phyloP scores from a whole-genome alignment of 176 grass and related monocot species.

The Leersia perrieri region DNA sequence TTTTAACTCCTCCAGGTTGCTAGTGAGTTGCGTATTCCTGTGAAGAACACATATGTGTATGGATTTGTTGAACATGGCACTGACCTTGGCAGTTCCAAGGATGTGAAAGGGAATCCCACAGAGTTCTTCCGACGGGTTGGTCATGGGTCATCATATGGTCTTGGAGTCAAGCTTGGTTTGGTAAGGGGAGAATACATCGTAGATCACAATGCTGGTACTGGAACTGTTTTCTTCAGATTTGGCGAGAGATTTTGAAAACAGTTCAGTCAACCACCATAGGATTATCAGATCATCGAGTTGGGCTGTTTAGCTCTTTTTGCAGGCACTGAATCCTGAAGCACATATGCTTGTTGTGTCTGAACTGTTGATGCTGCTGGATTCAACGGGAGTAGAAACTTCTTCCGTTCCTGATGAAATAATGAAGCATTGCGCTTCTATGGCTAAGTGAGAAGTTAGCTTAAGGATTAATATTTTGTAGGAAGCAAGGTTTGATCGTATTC shows the following conservation, averaged over 20 bases:
- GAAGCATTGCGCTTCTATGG: slow-evolving; percentile 22
- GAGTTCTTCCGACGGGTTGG: slow-evolving; percentile 84
- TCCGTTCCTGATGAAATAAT: slow-evolving; percentile 36
- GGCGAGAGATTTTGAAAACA: slow-evolving; percentile 82
- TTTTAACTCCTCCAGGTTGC: slow-evolving; percentile 59
- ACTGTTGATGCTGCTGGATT: not conserved
- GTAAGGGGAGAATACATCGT: slow-evolving; percentile 91
- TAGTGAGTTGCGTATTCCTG: slow-evolving; percentile 69
- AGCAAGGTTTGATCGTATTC: slow-evolving; percentile 4
- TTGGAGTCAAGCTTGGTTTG: slow-evolving; percentile 86
- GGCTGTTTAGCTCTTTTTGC: not conserved
- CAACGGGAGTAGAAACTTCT: not conserved
- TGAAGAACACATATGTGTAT: slow-evolving; percentile 83
- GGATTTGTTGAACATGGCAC: slow-evolving; percentile 85
- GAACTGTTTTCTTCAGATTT: slow-evolving; percentile 87
- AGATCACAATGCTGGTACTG: slow-evolving; percentile 84
- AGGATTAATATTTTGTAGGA: slow-evolving; percentile 27
- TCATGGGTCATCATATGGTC: slow-evolving; percentile 90
- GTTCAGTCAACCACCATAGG: not conserved
- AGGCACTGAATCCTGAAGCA: not conserved
- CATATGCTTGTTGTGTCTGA: slow-evolving; percentile 9
- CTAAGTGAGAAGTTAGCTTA: slow-evolving; percentile 17
- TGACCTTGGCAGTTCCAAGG: slow-evolving; percentile 91
- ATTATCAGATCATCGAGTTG: not conserved
- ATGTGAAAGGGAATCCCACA: slow-evolving; percentile 95